These are phyloP conservation scores for Porcisia deanei DNA, from an alignment of 208 protist genomes.

Conservation along the genomic window DNA sequence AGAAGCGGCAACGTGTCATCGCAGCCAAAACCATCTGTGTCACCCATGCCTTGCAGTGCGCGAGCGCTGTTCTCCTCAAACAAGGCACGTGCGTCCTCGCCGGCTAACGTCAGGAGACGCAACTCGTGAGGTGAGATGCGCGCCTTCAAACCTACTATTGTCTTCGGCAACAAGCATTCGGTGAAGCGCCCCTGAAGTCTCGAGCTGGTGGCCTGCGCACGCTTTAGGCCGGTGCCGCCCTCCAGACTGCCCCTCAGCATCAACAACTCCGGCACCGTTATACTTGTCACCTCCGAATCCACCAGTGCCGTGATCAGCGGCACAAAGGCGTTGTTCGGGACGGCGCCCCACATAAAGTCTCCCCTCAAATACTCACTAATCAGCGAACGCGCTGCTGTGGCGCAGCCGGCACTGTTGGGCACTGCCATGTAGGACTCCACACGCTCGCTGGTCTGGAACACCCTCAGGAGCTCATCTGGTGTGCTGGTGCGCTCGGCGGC, in stretches of 20 bases:
- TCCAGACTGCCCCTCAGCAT: neutral
- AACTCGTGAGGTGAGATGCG: slow-evolving; percentile 4
- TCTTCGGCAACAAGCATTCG: neutral
- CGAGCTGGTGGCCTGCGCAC: neutral
- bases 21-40: neutral
- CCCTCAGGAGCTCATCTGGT: slow-evolving; percentile 2
- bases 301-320: neutral
- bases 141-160: neutral
- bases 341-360: neutral
- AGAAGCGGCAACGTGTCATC: neutral
- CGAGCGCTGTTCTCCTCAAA: neutral
- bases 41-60: neutral
- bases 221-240: neutral
- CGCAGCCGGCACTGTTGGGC: neutral
- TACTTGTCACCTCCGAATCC: neutral
- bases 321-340: neutral
- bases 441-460: neutral
- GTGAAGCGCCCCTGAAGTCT: neutral
- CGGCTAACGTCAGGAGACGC: slow-evolving; percentile 5
- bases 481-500: neutral
- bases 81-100: neutral
- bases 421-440: slow-evolving; percentile 6
- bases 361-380: neutral
- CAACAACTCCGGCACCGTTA: neutral
- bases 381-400: neutral